Conservation (phyloP, 768 basidiomycete species). For the Panaeolus cyanescens region DNA sequence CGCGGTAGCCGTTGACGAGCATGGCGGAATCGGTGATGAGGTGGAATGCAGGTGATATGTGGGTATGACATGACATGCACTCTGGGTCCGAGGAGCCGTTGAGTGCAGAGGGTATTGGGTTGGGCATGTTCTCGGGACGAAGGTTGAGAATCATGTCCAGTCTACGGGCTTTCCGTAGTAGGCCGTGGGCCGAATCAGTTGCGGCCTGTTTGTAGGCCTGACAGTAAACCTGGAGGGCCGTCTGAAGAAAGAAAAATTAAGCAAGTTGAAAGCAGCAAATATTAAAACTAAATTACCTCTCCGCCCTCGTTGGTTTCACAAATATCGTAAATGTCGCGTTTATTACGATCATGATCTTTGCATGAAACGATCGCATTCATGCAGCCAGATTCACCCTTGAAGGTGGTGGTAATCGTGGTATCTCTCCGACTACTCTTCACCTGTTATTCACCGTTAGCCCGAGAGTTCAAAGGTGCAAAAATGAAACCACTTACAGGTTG, state of each 20-base stretch:
- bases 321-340: slow-evolving; percentile 74
- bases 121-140: slow-evolving; percentile 36
- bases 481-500: slow-evolving; percentile 59
- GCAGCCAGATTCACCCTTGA: slow-evolving; percentile 76
- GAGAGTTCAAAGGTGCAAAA: not conserved
- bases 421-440: slow-evolving; percentile 80
- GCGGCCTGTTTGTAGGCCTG: slow-evolving; percentile 82
- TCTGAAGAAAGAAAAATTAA: slow-evolving; percentile 44
- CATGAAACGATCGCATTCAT: slow-evolving; percentile 82
- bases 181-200: slow-evolving; percentile 72
- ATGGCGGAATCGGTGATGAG: slow-evolving; percentile 23
- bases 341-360: slow-evolving; percentile 68
- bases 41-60: slow-evolving; percentile 79
- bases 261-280: not conserved
- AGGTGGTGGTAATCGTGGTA: slow-evolving; percentile 62
- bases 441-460: slow-evolving; percentile 37
- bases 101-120: slow-evolving; percentile 19
- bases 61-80: slow-evolving; percentile 66
- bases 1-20: slow-evolving; percentile 13
- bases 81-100: slow-evolving; percentile 34
- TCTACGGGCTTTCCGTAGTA: slow-evolving; percentile 87
- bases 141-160: slow-evolving; percentile 71
- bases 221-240: slow-evolving; percentile 87
- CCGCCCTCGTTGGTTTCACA: slow-evolving; percentile 84
- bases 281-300: slow-evolving; percentile 55